These are phyloP conservation scores for Platismatia glauca DNA, from an alignment of 495 filamentous ascomycete species.

Conservation along the genomic window DNA sequence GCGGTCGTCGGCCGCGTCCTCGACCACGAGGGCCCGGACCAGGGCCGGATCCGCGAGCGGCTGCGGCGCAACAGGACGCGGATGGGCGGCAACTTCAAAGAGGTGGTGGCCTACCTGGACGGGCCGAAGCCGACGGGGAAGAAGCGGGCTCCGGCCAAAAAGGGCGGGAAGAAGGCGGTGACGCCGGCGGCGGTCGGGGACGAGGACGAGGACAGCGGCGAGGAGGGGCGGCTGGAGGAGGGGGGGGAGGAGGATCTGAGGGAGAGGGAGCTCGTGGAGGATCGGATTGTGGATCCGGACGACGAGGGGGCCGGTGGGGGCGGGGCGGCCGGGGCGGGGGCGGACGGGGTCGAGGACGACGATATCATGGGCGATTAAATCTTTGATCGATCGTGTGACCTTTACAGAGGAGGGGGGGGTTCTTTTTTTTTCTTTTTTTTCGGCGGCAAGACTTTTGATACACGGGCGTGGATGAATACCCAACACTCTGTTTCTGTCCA, in stretches of 20 bases:
- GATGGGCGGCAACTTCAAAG: conserved; percentile 67
- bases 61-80: conserved; percentile 56
- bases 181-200: conserved; percentile 38
- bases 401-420: background rate
- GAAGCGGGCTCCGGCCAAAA: conserved; percentile 22
- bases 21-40: conserved; percentile 49
- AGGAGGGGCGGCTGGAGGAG: conserved; percentile 44
- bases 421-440: no score
- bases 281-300: conserved; percentile 42
- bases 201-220: conserved; percentile 39
- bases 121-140: conserved; percentile 41
- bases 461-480: background rate
- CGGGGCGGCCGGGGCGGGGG: conserved; percentile 19
- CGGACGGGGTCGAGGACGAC: conserved; percentile 40
- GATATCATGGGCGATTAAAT: conserved; percentile 60
- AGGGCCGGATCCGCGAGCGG: conserved; percentile 52
- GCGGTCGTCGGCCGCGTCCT: conserved; percentile 64
- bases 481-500: background rate
- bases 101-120: conserved; percentile 66
- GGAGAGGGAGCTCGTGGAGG: conserved; percentile 49
- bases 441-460: background rate
- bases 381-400: background rate
- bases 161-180: conserved; percentile 33
- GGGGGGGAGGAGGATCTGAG: conserved; percentile 54
- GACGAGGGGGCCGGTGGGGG: conserved; percentile 39